Evolutionary conservation across 2,329 filamentous ascomycete species (phyloP).

Genomic region (Diplodia scrobiculata): DNA sequence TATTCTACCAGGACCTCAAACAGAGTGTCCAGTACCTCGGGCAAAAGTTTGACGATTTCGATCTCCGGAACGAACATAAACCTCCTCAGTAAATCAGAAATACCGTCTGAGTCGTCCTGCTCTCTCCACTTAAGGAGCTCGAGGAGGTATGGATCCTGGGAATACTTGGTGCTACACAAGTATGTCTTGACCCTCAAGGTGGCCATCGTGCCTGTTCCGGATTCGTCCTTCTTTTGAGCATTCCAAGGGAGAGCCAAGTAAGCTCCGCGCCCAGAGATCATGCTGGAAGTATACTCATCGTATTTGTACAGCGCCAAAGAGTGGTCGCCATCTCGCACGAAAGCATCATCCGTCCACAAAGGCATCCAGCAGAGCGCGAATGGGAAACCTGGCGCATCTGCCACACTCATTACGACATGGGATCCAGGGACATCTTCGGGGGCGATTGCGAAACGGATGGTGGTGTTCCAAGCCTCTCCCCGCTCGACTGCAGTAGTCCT

Average conservation of each 20-base stretch:
- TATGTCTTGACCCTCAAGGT: slow-evolving; percentile 79
- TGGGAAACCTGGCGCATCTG: slow-evolving; percentile 81
- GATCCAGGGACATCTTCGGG: slow-evolving; percentile 77
- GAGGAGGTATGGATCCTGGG: slow-evolving; percentile 84
- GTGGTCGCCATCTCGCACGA: slow-evolving; percentile 82
- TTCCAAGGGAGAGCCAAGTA: slow-evolving; percentile 86
- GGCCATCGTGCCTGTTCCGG: slow-evolving; percentile 75
- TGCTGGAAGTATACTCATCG: slow-evolving; percentile 83
- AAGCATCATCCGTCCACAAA: slow-evolving; percentile 88
- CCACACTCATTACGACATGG: slow-evolving; percentile 86
- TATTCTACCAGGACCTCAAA: slow-evolving; percentile 91
- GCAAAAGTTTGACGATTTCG: slow-evolving; percentile 91
- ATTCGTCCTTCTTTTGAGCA: slow-evolving; percentile 71
- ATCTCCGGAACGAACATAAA: slow-evolving; percentile 95
- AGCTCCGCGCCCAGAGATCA: slow-evolving; percentile 73
- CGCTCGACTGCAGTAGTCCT: slow-evolving; percentile 78
- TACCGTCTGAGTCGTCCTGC: slow-evolving; percentile 66
- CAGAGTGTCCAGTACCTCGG: slow-evolving; percentile 84
- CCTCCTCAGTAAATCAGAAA: slow-evolving; percentile 74
- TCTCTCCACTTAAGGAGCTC: slow-evolving; percentile 86
- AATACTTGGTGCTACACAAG: slow-evolving; percentile 91
- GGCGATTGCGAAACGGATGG: slow-evolving; percentile 75
- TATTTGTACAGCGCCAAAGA: slow-evolving; percentile 82
- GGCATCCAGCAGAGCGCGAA: slow-evolving; percentile 93
- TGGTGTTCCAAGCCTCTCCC: slow-evolving; percentile 84